phyloP scores from a whole-genome alignment of 495 filamentous ascomycete species.

The Lasiosphaeris hirsuta region DNA sequence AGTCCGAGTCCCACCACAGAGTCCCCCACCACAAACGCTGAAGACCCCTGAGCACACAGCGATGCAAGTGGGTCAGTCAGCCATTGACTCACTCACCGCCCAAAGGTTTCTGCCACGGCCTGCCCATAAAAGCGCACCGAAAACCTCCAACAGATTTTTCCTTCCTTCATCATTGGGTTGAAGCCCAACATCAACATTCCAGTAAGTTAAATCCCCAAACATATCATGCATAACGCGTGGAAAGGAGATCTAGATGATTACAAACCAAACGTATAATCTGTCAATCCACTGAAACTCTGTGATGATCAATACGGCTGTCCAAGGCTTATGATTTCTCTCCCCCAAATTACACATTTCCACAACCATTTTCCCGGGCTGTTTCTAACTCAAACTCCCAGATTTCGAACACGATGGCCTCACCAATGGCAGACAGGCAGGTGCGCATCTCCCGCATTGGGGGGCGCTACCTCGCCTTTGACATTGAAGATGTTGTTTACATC shows the following conservation, averaged over 20 bases:
- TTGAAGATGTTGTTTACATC: constrained; percentile 74
- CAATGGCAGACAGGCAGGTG: constrained; percentile 39
- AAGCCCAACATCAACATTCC: constrained; percentile 19
- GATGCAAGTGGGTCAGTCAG: background rate
- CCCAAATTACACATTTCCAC: constrained; percentile 5
- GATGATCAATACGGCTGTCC: constrained; percentile 34
- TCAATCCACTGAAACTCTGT: constrained; percentile 42
- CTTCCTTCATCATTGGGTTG: constrained; percentile 18
- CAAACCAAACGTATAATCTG: constrained; percentile 36
- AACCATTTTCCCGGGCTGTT: background rate
- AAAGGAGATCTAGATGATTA: constrained; percentile 34
- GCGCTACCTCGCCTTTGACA: constrained; percentile 86
- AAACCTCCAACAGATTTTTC: background rate
- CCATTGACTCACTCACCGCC: constrained; percentile 6
- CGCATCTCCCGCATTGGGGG: constrained; percentile 79
- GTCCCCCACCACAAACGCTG: no score
- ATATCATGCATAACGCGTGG: background rate
- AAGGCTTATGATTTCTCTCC: constrained; percentile 30
- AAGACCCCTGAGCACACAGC: background rate
- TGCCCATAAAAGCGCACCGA: constrained; percentile 18
- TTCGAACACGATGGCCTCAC: constrained; percentile 25
- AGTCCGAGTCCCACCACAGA: background rate
- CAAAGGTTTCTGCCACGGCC: constrained; percentile 14
- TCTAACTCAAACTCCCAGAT: constrained; percentile 19
- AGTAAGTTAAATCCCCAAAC: constrained; percentile 21